Evolutionary conservation across 345 rosid species (phyloP).

Genomic region (Murraya paniculata): DNA sequence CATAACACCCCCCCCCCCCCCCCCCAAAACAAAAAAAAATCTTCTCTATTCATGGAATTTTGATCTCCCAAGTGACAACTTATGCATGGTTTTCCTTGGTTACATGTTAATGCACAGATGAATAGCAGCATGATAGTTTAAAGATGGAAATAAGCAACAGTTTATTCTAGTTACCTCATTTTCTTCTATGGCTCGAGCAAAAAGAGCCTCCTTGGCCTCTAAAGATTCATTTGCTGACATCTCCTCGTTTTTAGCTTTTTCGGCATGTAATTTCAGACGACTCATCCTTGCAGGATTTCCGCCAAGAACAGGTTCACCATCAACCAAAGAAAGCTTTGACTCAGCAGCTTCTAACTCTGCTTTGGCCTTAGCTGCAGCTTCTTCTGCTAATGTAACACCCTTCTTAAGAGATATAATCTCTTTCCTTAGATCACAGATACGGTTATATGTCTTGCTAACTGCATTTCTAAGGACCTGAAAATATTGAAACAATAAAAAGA

Average conservation of each 20-base stretch:
- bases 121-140: background rate
- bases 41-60: background rate
- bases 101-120: background rate
- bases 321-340: constrained; percentile 74
- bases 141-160: background rate
- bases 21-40: too few species aligned
- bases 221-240: constrained; percentile 57
- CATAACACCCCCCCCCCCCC: too few species aligned
- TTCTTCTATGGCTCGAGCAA: constrained; percentile 74
- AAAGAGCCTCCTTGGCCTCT: constrained; percentile 90
- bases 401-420: constrained; percentile 70
- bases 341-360: constrained; percentile 75
- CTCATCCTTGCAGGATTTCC: constrained; percentile 80
- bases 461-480: constrained; percentile 88
- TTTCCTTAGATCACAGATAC: constrained; percentile 85
- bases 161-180: constrained; percentile 62
- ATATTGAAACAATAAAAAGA: constrained; percentile 5
- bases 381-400: constrained; percentile 61
- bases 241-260: constrained; percentile 64
- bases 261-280: constrained; percentile 68
- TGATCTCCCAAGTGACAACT: background rate
- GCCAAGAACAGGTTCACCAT: constrained; percentile 92
- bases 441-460: constrained; percentile 84
- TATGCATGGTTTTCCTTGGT: background rate
- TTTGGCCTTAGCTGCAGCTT: constrained; percentile 66